Percentiles rank a stretch among this genome's conserved stretches.
phyloP scores from a whole-genome alignment of 2,329 filamentous ascomycete species.

The Alternaria panax region DNA sequence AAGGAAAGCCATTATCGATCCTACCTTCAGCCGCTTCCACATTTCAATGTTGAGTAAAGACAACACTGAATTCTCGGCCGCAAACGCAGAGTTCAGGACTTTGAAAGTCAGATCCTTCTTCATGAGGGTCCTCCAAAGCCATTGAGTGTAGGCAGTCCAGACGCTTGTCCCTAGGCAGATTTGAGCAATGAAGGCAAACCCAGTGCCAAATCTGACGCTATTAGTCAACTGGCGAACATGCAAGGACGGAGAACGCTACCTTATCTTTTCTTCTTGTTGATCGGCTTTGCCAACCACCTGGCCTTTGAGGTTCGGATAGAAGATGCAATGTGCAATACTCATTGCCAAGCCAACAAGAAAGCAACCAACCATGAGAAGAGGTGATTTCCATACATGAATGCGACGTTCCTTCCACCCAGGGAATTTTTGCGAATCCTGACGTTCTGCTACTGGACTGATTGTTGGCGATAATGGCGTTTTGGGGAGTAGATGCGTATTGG shows the following conservation, averaged over 20 bases:
- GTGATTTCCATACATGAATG: neutral
- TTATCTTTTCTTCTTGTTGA: neutral
- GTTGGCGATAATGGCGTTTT: neutral
- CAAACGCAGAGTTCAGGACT: neutral
- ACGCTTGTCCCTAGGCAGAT: neutral
- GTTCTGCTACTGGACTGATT: neutral
- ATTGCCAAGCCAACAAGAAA: neutral
- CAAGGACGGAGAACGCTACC: neutral
- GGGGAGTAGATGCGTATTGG: neutral
- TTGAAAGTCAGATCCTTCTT: neutral
- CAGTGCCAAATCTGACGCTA: neutral
- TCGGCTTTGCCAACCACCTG: neutral
- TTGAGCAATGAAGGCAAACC: slow-evolving; percentile 1
- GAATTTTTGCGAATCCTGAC: neutral
- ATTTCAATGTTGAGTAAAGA: neutral
- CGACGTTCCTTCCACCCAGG: neutral
- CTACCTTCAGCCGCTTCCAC: slow-evolving; percentile 1
- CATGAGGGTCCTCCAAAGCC: neutral
- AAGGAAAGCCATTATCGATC: neutral
- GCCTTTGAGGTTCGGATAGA: neutral
- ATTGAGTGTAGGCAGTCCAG: neutral
- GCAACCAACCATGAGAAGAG: neutral
- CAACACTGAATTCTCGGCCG: neutral
- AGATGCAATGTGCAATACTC: neutral
- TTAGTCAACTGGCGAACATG: neutral